Conservation (phyloP, 805 yeast genomes). For the Ogataea nitratoaversa region DNA sequence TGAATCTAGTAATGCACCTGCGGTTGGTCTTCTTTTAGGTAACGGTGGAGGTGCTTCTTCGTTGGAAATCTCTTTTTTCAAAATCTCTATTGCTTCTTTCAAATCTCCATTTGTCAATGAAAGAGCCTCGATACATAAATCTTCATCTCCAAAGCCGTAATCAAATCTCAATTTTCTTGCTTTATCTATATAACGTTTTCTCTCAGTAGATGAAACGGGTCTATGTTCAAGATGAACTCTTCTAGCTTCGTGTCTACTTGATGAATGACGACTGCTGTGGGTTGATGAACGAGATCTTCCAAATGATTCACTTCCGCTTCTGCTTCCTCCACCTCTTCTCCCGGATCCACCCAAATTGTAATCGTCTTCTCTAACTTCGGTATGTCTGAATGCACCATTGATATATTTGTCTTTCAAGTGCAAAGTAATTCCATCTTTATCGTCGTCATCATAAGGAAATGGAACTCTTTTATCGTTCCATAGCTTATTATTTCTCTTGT, state of each 20-base stretch:
- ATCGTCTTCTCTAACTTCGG: conserved; percentile 32
- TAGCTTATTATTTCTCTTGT: conserved; percentile 49
- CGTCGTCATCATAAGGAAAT: conserved; percentile 75
- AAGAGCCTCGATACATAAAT: conserved; percentile 61
- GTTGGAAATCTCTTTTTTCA: conserved; percentile 37
- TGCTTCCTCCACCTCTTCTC: background rate
- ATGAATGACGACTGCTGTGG: background rate
- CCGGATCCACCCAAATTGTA: conserved; percentile 26
- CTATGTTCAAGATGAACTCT: conserved; percentile 40
- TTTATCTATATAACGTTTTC: conserved; percentile 45
- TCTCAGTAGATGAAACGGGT: conserved; percentile 50
- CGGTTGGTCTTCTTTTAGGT: conserved; percentile 36
- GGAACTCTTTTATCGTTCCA: conserved; percentile 72
- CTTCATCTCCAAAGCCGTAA: conserved; percentile 55
- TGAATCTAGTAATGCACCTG: conserved; percentile 28
- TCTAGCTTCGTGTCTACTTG: conserved; percentile 10
- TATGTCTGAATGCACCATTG: conserved; percentile 52
- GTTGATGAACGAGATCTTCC: conserved; percentile 1
- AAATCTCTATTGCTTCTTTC: conserved; percentile 53
- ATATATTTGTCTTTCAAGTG: conserved; percentile 68
- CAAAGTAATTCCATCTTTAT: conserved; percentile 49
- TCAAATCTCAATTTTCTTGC: conserved; percentile 43
- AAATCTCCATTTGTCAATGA: conserved; percentile 55
- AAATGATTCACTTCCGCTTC: no score
- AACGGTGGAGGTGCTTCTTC: conserved; percentile 46